These are phyloP conservation scores for Coniochaeta sp. DNA, from an alignment of 2,329 filamentous ascomycete genomes.

Conservation along the genomic window DNA sequence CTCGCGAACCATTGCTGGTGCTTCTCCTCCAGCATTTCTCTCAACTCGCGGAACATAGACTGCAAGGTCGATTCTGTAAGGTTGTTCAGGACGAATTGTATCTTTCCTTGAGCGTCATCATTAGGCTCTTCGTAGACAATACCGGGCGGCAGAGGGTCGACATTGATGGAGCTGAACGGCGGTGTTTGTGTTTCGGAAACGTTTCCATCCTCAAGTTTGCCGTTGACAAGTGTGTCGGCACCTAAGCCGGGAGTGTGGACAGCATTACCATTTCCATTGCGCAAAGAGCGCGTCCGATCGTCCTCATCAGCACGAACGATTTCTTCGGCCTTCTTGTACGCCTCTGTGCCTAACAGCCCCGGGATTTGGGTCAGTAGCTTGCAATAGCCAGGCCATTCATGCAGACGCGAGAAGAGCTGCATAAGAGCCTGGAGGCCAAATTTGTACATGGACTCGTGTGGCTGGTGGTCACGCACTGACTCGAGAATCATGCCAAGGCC, in stretches of 20 bases:
- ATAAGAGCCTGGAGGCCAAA: constrained; percentile 93
- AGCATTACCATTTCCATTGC: constrained; percentile 38
- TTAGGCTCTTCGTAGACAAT: constrained; percentile 73
- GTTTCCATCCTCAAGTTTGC: constrained; percentile 57
- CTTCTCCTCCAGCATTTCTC: constrained; percentile 67
- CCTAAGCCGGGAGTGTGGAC: constrained; percentile 14
- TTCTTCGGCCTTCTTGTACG: constrained; percentile 75
- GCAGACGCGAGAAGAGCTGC: constrained; percentile 74
- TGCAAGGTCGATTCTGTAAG: constrained; percentile 85
- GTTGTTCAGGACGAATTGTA: constrained; percentile 95
- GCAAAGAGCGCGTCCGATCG: constrained; percentile 42
- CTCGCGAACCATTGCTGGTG: constrained; percentile 96
- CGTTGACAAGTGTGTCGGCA: constrained; percentile 57
- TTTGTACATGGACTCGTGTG: constrained; percentile 91
- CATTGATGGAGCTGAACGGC: constrained; percentile 71
- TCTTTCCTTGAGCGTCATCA: constrained; percentile 81
- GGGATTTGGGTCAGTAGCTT: constrained; percentile 76
- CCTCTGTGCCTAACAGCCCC: constrained; percentile 75
- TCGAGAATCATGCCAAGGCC: constrained; percentile 98
- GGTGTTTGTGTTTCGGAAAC: constrained; percentile 50
- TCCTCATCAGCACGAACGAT: constrained; percentile 64
- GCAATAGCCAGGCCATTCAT: constrained; percentile 95
- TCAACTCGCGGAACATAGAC: constrained; percentile 75
- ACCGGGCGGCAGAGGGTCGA: constrained; percentile 59
- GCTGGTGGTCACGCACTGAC: constrained; percentile 76